phyloP scores from a whole-genome alignment of 2,329 filamentous ascomycete species.

The Xylaria multiplex region DNA sequence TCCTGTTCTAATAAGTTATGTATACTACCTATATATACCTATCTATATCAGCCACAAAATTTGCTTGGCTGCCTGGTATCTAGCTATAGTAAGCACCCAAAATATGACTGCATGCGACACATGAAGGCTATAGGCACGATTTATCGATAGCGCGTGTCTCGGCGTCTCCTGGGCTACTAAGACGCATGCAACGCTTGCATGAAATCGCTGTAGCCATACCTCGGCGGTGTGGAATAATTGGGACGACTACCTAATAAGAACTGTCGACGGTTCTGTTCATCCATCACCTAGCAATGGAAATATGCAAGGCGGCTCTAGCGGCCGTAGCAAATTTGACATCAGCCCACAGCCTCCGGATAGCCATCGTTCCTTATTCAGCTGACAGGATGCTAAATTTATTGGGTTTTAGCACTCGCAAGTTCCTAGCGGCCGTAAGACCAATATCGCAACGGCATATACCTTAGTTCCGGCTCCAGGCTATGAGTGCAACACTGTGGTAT shows the following conservation, averaged over 20 bases:
- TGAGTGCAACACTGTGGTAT: constrained; percentile 11
- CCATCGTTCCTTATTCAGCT: constrained; percentile 3
- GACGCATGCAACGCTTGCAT: constrained; percentile 17
- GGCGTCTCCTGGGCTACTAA: background rate
- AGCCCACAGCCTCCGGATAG: constrained; percentile 2
- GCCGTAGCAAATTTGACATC: constrained; percentile 3
- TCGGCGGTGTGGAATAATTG: background rate
- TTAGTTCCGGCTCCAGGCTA: background rate
- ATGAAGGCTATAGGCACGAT: background rate
- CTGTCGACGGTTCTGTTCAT: too few species aligned
- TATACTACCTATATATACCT: background rate
- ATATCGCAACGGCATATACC: constrained; percentile 11
- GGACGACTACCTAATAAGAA: too few species aligned
- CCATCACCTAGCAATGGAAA: too few species aligned
- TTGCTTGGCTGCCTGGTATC: background rate
- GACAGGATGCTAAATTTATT: background rate
- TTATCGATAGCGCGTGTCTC: background rate
- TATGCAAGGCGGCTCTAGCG: background rate
- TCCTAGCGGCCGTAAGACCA: background rate
- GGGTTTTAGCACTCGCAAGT: background rate
- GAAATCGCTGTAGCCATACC: background rate
- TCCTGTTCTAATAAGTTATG: too few species aligned
- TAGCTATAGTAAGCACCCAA: background rate
- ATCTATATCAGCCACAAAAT: background rate
- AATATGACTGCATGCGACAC: background rate